Conservation (phyloP, 2,329 filamentous ascomycete genomes). For the Botryosphaeria dothidea region DNA sequence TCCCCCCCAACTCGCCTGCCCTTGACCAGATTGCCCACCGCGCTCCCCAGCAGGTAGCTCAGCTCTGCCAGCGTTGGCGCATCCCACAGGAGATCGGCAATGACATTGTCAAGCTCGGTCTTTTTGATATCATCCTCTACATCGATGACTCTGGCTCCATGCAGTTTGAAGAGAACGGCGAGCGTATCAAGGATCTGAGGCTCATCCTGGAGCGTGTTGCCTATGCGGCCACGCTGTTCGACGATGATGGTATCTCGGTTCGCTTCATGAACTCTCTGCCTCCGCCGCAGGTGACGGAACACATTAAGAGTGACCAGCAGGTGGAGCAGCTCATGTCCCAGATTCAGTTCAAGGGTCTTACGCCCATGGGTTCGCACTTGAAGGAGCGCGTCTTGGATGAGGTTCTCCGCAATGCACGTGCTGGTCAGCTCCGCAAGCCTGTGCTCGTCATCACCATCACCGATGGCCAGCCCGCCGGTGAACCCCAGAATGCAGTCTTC, state of each 20-base stretch:
- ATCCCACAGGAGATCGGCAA: constrained; percentile 62
- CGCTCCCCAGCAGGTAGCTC: constrained; percentile 54
- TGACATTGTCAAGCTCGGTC: constrained; percentile 62
- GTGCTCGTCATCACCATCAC: constrained; percentile 67
- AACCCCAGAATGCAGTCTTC: constrained; percentile 57
- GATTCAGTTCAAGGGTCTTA: constrained; percentile 66
- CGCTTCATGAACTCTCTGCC: constrained; percentile 69
- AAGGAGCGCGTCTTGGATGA: constrained; percentile 64
- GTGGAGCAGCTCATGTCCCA: constrained; percentile 59
- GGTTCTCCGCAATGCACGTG: constrained; percentile 55
- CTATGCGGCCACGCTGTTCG: constrained; percentile 67
- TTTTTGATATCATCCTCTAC: constrained; percentile 65
- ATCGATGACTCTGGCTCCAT: constrained; percentile 70
- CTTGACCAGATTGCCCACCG: constrained; percentile 54
- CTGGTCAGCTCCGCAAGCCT: constrained; percentile 61
- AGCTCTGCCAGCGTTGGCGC: constrained; percentile 58
- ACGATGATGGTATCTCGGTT: constrained; percentile 66
- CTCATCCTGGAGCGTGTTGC: constrained; percentile 65
- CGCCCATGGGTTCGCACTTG: constrained; percentile 65
- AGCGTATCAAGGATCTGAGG: constrained; percentile 66
- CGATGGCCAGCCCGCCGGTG: constrained; percentile 66
- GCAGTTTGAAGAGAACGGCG: constrained; percentile 66
- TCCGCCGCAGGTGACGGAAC: constrained; percentile 50
- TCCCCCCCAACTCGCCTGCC: constrained; percentile 55
- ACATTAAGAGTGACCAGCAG: constrained; percentile 59